Conservation (phyloP, 257 asterid species). For the Oldenlandia corymbosa region DNA sequence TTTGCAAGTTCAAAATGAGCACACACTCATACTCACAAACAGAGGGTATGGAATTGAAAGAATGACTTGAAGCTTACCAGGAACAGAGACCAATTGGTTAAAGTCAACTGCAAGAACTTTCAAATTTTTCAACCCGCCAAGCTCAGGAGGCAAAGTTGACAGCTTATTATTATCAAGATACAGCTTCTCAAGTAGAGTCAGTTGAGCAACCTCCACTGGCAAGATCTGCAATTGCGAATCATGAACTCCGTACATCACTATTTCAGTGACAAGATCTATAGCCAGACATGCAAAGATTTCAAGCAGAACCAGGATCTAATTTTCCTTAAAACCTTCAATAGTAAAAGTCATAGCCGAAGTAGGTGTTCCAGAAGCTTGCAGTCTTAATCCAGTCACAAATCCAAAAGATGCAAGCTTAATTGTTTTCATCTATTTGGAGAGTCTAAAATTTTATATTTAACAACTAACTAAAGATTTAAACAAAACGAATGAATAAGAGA, state of each 20-base stretch:
- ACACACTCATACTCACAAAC: background rate
- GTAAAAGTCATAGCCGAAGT: background rate
- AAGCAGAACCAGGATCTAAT: background rate
- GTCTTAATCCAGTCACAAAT: background rate
- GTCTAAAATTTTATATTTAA: background rate
- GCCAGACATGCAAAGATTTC: background rate
- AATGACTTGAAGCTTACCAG: conserved; percentile 54
- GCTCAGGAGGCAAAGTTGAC: conserved; percentile 86
- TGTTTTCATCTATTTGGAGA: too few species aligned
- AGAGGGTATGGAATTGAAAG: background rate
- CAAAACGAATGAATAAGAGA: too few species aligned
- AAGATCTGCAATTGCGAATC: conserved; percentile 44
- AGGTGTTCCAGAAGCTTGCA: background rate
- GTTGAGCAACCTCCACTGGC: conserved; percentile 83
- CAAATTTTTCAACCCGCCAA: conserved; percentile 78
- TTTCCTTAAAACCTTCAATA: background rate
- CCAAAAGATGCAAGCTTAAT: background rate
- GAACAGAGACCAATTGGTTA: conserved; percentile 82
- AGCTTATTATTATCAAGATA: conserved; percentile 91
- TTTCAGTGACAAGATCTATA: too few species aligned
- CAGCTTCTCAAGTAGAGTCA: conserved; percentile 87
- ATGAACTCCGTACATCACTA: background rate
- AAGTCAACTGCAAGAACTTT: conserved; percentile 90
- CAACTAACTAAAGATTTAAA: background rate
- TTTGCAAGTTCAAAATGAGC: background rate